phyloP scores from a whole-genome alignment of 148 eudicot genomes.

The Vaccinium corymbosum region DNA sequence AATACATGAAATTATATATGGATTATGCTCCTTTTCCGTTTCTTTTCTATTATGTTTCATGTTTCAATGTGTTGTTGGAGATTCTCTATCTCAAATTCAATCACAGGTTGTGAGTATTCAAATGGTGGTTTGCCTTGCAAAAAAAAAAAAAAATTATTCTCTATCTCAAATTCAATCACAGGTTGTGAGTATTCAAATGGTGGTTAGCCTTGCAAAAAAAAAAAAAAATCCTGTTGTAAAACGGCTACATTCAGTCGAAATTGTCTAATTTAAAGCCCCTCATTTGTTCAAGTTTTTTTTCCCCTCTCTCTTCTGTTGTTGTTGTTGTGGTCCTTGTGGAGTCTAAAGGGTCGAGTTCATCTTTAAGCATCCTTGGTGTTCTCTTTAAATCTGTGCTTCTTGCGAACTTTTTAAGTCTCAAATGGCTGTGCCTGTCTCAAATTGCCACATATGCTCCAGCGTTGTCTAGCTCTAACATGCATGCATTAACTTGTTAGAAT shows the following conservation, averaged over 20 bases:
- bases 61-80: not conserved
- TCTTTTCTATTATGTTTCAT: not conserved
- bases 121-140: not conserved
- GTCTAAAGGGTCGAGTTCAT: not conserved
- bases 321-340: not conserved
- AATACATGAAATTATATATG: not conserved
- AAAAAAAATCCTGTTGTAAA: not conserved
- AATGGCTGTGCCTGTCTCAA: not conserved
- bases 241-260: not conserved
- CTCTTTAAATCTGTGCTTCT: not conserved
- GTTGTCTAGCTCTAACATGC: not conserved
- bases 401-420: not conserved
- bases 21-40: not conserved
- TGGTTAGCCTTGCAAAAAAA: not conserved
- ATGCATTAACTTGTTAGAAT: not conserved
- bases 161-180: not conserved
- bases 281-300: not conserved
- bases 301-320: not conserved
- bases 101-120: not conserved
- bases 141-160: not conserved
- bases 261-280: not conserved
- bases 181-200: not conserved
- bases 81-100: not conserved
- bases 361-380: not conserved
- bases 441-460: not conserved